These are phyloP conservation scores for Elsinoe arachidis DNA, from an alignment of 2,329 filamentous ascomycete genomes.

Conservation along the genomic window DNA sequence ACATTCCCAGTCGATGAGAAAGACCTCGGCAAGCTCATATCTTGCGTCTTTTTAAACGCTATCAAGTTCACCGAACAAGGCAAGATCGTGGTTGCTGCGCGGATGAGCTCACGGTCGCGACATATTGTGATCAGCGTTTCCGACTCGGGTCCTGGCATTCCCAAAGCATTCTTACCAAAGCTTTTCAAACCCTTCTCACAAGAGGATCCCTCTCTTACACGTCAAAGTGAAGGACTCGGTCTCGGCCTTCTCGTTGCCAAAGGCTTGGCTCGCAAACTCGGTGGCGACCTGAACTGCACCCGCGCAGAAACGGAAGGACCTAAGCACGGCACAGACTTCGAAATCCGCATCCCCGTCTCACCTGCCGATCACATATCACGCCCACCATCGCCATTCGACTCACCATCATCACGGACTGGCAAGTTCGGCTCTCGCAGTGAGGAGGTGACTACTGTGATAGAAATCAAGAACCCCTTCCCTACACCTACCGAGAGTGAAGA, in stretches of 20 bases:
- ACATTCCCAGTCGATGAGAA: constrained; percentile 47
- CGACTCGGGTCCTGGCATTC: constrained; percentile 62
- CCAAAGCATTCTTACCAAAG: constrained; percentile 54
- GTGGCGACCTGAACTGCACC: constrained; percentile 57
- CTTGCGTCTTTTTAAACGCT: constrained; percentile 57
- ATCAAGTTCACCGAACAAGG: constrained; percentile 62
- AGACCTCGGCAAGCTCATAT: constrained; percentile 55
- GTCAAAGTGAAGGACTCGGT: constrained; percentile 59
- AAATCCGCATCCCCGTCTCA: constrained; percentile 55
- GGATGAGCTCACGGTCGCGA: constrained; percentile 41
- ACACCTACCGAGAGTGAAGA: constrained; percentile 14
- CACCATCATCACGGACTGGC: constrained; percentile 22
- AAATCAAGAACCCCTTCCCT: constrained; percentile 7
- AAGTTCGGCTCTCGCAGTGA: background rate
- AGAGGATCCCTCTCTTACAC: constrained; percentile 58
- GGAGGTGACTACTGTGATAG: background rate
- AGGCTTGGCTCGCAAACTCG: constrained; percentile 58
- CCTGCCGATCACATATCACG: constrained; percentile 43
- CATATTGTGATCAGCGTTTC: constrained; percentile 54
- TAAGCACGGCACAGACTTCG: constrained; percentile 57
- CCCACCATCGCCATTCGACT: constrained; percentile 43
- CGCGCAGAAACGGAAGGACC: constrained; percentile 54
- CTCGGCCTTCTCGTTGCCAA: constrained; percentile 65
- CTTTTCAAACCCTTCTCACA: constrained; percentile 63
- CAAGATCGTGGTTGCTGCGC: constrained; percentile 48